Base-by-base conservation (phyloP, 2,329 filamentous ascomycete species). In the Botrytis hyacinthi region DNA sequence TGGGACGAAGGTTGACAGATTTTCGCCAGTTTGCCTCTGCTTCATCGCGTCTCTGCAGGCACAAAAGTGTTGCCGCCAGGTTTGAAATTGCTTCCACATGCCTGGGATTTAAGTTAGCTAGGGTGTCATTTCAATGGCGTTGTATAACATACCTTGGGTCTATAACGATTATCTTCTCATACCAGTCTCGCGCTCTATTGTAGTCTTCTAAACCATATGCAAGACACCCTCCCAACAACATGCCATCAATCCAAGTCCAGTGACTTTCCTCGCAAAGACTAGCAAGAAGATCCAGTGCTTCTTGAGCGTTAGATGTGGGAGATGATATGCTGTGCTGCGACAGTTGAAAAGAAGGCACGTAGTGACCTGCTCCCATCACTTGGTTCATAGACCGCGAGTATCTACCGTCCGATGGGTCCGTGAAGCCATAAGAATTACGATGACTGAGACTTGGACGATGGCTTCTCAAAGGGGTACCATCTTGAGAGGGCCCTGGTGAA, bases 41-140 rank as follows among this genome's bases (percentile, higher is more conserved):
- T 79, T 98, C 95, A 66, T 92, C 88, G 74, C 92, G 92, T 74
- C 92, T 90, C 75, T 93, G 91, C 16, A 98, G 87, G 73, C 94
- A 94, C 77, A 97, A 90, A 37, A 97, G 85, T 1, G 95, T 94
- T 35, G 95, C 95, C 35, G 95, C 96, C 75, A 97, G 89, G 81
- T 98, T 98, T 35, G 95, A 97, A 61, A 96, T 91, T 35, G 95
- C 94, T 84, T 99, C 96, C 67, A 98, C 92, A 81, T 98, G 93
- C 78, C 75, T 81, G 48, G 54, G 6, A 40, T 20, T 57, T 12
- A 70, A 48, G 68, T 76, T 76, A 76, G 72, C 46, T 44, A 29
- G 26, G 26, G 12, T 26, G n/a, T 29, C 29, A 14, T 44, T 20
- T n/a, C 22, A 18, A 65, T n/a, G n/a, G 14, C 3, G 22, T 37